phyloP scores from a whole-genome alignment of 2,329 filamentous ascomycete genomes.

The Cladophialophora chaetospira region DNA sequence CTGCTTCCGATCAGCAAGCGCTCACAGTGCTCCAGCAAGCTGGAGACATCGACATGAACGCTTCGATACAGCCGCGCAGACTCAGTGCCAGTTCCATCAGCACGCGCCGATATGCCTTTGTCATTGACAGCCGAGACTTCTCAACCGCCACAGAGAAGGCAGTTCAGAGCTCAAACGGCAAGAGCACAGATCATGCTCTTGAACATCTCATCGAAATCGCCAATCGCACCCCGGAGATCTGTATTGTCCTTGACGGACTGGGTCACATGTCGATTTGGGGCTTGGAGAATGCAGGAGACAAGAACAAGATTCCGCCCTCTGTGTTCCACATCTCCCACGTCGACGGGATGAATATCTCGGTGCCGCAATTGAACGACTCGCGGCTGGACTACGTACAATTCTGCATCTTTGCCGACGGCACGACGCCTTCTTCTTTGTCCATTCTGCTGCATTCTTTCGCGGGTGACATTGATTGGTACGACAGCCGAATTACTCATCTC shows the following conservation, averaged over 20 bases:
- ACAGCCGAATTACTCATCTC: constrained; percentile 74
- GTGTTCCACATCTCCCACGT: constrained; percentile 88
- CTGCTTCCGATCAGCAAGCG: constrained; percentile 70
- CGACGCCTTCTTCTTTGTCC: constrained; percentile 64
- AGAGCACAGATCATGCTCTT: constrained; percentile 69
- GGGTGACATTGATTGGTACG: constrained; percentile 79
- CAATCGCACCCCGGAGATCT: constrained; percentile 82
- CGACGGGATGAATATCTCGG: constrained; percentile 55
- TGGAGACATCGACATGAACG: constrained; percentile 74
- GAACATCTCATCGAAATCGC: constrained; percentile 85
- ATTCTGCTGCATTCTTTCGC: constrained; percentile 83
- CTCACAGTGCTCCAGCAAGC: constrained; percentile 76
- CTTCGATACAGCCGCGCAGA: constrained; percentile 65
- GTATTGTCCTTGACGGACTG: constrained; percentile 77
- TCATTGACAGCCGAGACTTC: constrained; percentile 81
- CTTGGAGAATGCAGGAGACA: constrained; percentile 79
- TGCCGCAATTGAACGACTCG: constrained; percentile 36
- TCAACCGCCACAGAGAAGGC: constrained; percentile 74
- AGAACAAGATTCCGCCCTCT: constrained; percentile 63
- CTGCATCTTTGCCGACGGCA: constrained; percentile 69
- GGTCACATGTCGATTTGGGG: constrained; percentile 93
- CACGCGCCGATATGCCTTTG: constrained; percentile 68
- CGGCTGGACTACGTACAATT: constrained; percentile 66
- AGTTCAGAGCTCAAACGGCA: constrained; percentile 62
- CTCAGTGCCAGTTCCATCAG: constrained; percentile 43